These are phyloP conservation scores for Aphanomyces astaci DNA, from an alignment of 352 stramenopile species.

Conservation along the genomic window DNA sequence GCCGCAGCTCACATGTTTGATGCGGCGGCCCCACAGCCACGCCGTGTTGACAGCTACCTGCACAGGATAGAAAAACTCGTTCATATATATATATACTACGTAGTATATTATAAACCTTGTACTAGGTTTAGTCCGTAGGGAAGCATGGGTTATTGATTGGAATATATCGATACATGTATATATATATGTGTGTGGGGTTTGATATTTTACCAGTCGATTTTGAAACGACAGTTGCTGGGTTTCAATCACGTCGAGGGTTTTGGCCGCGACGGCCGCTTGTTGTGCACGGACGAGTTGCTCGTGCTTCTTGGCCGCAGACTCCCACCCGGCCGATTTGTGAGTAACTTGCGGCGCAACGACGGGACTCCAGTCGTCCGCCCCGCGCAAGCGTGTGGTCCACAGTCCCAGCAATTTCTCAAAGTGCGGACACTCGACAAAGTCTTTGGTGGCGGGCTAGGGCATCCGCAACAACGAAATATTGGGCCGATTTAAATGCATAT, in stretches of 20 bases:
- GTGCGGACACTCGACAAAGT: constrained; percentile 73
- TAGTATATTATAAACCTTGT: too few relatives aligned
- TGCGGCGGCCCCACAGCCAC: constrained; percentile 65
- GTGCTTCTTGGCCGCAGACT: background rate
- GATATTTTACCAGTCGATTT: constrained; percentile 30
- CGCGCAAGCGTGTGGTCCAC: constrained; percentile 46
- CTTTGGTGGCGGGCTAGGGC: constrained; percentile 23
- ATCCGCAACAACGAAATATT: background rate
- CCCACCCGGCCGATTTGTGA: background rate
- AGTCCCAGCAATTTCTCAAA: constrained; percentile 46
- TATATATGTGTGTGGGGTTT: too few relatives aligned
- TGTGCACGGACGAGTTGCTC: constrained; percentile 19
- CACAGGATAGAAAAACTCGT: too few relatives aligned
- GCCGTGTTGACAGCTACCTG: constrained; percentile 53
- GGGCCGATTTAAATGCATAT: background rate
- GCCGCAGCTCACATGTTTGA: constrained; percentile 46
- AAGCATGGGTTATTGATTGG: too few relatives aligned
- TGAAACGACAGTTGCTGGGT: constrained; percentile 33
- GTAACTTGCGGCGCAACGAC: background rate
- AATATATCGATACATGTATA: too few relatives aligned
- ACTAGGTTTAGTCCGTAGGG: too few relatives aligned
- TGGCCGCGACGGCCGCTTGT: constrained; percentile 29
- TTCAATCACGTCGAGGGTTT: constrained; percentile 1
- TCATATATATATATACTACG: too few relatives aligned
- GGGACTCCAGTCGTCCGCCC: constrained; percentile 24